A percentile compares a stretch with the other conserved stretches of the same genome.
Evolutionary conservation across 768 basidiomycete species (phyloP).

Genomic region (Leccinum pellstonianum): DNA sequence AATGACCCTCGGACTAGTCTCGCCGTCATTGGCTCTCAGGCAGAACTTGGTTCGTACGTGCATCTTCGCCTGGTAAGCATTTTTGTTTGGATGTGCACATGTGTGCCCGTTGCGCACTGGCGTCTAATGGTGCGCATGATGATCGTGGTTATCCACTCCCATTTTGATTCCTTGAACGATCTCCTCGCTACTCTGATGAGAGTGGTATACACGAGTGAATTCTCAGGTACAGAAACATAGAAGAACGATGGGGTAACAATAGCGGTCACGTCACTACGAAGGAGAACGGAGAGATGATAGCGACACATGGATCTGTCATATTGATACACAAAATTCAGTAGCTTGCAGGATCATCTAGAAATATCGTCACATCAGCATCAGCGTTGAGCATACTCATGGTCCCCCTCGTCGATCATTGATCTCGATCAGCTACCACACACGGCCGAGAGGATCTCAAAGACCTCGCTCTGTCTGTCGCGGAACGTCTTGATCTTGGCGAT

Average conservation of each 20-base stretch:
- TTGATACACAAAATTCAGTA: neutral
- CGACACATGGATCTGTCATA: too few relatives aligned
- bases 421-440: conserved; percentile 20
- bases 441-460: conserved; percentile 55
- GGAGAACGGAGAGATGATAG: neutral
- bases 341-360: neutral
- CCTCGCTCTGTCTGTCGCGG: conserved; percentile 63
- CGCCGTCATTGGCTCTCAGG: neutral
- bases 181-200: neutral
- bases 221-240: neutral
- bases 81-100: neutral
- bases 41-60: neutral
- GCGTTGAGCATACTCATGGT: neutral
- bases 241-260: neutral
- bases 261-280: neutral
- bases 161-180: neutral
- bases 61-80: neutral
- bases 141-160: neutral
- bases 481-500: conserved; percentile 74
- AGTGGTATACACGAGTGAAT: neutral
- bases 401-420: neutral
- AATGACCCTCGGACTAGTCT: neutral
- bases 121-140: neutral
- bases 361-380: neutral
- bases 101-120: neutral